Percentiles rank a stretch among this genome's conserved stretches.
These are phyloP conservation scores for Blastobotrys aristatus DNA, from an alignment of 1,139 yeast species.

Conservation along the genomic window DNA sequence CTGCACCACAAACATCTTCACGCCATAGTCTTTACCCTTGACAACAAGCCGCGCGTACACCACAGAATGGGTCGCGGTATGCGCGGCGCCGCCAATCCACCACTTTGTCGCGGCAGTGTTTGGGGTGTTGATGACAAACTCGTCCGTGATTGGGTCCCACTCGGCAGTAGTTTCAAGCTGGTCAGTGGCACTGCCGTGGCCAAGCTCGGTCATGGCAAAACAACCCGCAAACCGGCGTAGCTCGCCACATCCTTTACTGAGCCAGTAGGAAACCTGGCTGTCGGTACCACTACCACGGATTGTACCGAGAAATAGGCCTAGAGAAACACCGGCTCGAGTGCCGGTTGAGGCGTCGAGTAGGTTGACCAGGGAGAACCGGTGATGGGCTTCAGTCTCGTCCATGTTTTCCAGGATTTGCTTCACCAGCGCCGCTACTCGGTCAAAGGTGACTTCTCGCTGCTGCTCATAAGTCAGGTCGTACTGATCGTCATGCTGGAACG, in stretches of 20 bases:
- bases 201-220: slow-evolving; percentile 81
- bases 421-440: slow-evolving; percentile 45
- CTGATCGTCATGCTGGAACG: slow-evolving; percentile 44
- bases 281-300: slow-evolving; percentile 68
- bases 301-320: slow-evolving; percentile 43
- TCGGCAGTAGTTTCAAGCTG: slow-evolving; percentile 90
- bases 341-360: slow-evolving; percentile 54
- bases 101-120: slow-evolving; percentile 89
- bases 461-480: slow-evolving; percentile 50
- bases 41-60: slow-evolving; percentile 79
- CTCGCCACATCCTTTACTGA: slow-evolving; percentile 57
- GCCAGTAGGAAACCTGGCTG: slow-evolving; percentile 61
- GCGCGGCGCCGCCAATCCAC: slow-evolving; percentile 99
- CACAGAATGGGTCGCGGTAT: slow-evolving; percentile 78
- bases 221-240: slow-evolving; percentile 76
- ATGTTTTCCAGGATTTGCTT: slow-evolving; percentile 39
- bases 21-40: slow-evolving; percentile 81
- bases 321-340: slow-evolving; percentile 53
- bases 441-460: slow-evolving; percentile 50
- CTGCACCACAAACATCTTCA: slow-evolving; percentile 86
- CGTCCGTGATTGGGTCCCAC: slow-evolving; percentile 58
- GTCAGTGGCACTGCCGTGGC: slow-evolving; percentile 92
- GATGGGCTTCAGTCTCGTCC: slow-evolving; percentile 38
- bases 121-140: slow-evolving; percentile 77
- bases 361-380: slow-evolving; percentile 45